Evolutionary conservation across 1,284 basidiomycete species (phyloP), one percentile per base, ranked within the genome.

Genomic region (Ustilago curta): DNA sequence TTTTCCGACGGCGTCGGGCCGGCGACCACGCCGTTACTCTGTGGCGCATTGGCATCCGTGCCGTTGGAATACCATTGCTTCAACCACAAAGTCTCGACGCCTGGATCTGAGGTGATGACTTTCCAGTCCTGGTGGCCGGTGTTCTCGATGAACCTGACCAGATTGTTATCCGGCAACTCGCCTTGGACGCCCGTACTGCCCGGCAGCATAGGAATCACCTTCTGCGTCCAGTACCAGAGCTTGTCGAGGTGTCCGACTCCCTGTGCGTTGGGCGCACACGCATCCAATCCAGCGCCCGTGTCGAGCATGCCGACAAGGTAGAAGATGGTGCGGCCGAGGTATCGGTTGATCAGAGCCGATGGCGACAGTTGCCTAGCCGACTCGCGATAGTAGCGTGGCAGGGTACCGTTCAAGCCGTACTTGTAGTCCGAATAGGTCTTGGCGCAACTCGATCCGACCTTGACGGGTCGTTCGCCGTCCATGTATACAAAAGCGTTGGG

Each of bases 401-500:
- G 54, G 0, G 58, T 70, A 3, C 80, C 81, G n/a, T 74, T 63
- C 6, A 84, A 53, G 11, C 82, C 82, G 52, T 83, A 84, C 71
- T 83, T 84, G 76, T 82, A 84, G 23, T 81, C 51, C 43, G 72
- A 49, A 55, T 70, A 83, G 16, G 56, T 68, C 11, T 35, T 35
- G 0, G 27, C 7, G 45, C 80, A 83, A 0, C 50, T 16, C 3
- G 40, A 16, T 1, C 58, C 68, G 39, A 71, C 65, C 23, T 18
- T 44, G 2, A 6, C 23, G 0, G 79, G 79, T n/a, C 82, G 71
- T 2, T 54, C 40, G 14, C 47, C 56, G 32, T 68, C 67, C 19
- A 84, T 48, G 43, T 84, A 84, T 44, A 84, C 58, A 37, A 82
- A 81, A 12, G 75, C 76, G 25, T 69, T 81, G 9, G 82, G 82